Conservation (phyloP, 768 basidiomycete genomes). For the Hypholoma sublateritium region DNA sequence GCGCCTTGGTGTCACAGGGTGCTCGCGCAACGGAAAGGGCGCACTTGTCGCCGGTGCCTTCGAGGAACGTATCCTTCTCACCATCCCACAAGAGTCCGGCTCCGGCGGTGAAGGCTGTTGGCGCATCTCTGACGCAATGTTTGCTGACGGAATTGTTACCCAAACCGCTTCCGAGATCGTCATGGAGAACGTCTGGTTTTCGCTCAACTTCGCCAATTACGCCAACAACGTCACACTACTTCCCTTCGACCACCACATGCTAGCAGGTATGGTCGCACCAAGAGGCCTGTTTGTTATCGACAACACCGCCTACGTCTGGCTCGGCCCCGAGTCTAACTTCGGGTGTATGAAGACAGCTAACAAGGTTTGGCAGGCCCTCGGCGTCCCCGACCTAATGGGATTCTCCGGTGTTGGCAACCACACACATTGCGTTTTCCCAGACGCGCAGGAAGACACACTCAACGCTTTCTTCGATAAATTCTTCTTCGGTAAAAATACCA, state of each 20-base stretch:
- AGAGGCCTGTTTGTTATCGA: constrained; percentile 50
- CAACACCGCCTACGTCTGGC: constrained; percentile 52
- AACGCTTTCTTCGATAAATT: constrained; percentile 53
- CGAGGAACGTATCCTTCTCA: constrained; percentile 51
- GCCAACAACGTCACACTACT: constrained; percentile 41
- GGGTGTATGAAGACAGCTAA: constrained; percentile 49
- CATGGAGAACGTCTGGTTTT: constrained; percentile 57
- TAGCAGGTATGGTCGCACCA: constrained; percentile 52
- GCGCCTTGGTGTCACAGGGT: constrained; percentile 52
- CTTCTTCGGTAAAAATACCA: constrained; percentile 41
- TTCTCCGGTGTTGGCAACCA: constrained; percentile 51
- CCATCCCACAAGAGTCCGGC: constrained; percentile 59
- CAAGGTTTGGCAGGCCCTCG: constrained; percentile 47
- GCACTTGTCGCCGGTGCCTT: constrained; percentile 57
- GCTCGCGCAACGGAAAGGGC: constrained; percentile 57
- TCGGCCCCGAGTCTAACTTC: constrained; percentile 46
- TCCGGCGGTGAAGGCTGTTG: constrained; percentile 55
- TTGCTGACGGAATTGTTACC: constrained; percentile 35
- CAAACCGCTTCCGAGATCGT: constrained; percentile 55
- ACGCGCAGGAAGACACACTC: constrained; percentile 38
- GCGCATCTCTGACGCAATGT: constrained; percentile 49
- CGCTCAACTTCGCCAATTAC: constrained; percentile 43
- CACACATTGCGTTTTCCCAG: constrained; percentile 50
- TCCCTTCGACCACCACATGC: constrained; percentile 56
- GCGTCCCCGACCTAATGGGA: constrained; percentile 43